Conservation (phyloP, 2,329 filamentous ascomycete genomes). For the Coniochaeta sp. region DNA sequence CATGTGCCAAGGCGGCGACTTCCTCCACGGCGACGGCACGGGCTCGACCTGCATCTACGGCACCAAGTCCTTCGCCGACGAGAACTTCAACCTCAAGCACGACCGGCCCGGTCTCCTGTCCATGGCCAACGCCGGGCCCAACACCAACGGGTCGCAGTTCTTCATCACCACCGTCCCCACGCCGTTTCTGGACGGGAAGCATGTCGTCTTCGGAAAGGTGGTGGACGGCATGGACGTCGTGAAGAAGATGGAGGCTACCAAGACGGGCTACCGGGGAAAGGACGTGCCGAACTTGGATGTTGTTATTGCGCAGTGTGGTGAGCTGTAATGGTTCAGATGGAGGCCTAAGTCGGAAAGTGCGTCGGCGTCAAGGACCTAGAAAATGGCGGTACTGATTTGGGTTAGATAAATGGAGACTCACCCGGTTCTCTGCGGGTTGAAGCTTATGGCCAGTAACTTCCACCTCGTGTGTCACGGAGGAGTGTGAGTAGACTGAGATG, state of each 20-base stretch:
- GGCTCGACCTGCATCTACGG: conserved; percentile 87
- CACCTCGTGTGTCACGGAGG: too few relatives aligned
- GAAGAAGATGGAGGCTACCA: conserved; percentile 83
- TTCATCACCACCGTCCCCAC: conserved; percentile 90
- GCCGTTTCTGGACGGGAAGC: conserved; percentile 84
- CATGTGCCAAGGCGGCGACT: conserved; percentile 97
- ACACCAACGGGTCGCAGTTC: conserved; percentile 94
- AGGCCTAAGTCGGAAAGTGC: not conserved
- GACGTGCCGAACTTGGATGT: conserved; percentile 84
- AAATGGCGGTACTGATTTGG: too few relatives aligned
- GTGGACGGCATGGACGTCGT: conserved; percentile 86
- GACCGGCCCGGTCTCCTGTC: conserved; percentile 73
- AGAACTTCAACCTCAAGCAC: conserved; percentile 80
- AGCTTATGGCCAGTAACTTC: too few relatives aligned
- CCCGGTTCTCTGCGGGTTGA: too few relatives aligned
- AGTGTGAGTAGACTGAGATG: too few relatives aligned
- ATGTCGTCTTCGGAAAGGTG: conserved; percentile 92
- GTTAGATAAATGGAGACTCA: too few relatives aligned
- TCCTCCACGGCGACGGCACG: conserved; percentile 86
- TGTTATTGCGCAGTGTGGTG: conserved; percentile 77
- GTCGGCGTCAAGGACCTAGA: too few relatives aligned
- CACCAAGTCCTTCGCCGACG: conserved; percentile 75
- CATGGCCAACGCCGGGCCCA: conserved; percentile 91
- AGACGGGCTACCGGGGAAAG: conserved; percentile 64
- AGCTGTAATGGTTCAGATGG: conserved; percentile 58